Conservation (phyloP, 2,329 filamentous ascomycete species). For the Aureobasidium namibiae region DNA sequence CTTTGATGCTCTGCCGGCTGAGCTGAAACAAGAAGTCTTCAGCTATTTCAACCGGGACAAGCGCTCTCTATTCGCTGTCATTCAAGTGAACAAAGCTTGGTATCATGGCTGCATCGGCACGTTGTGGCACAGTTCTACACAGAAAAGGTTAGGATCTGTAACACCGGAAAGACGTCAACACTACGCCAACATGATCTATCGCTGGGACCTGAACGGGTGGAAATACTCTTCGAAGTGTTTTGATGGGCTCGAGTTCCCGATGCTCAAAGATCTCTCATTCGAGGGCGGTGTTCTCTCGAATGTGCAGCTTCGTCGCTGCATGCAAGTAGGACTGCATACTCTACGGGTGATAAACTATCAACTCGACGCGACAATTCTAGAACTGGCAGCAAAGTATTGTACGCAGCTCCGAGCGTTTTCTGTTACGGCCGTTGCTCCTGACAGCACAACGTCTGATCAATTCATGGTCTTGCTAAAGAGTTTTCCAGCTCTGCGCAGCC, state of each 20-base stretch:
- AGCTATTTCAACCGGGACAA: background rate
- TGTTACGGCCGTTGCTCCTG: too few species aligned
- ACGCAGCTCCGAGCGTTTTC: background rate
- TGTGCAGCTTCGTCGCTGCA: background rate
- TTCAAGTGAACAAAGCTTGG: background rate
- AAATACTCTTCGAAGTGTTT: background rate
- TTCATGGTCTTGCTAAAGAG: background rate
- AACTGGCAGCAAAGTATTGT: background rate
- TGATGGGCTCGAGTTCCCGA: background rate
- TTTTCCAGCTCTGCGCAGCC: background rate
- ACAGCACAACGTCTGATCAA: too few species aligned
- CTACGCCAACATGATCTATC: background rate
- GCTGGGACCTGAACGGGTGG: background rate
- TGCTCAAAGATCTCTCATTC: background rate
- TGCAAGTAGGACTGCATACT: background rate
- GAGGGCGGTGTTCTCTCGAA: background rate
- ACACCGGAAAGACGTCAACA: background rate
- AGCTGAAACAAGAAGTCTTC: background rate
- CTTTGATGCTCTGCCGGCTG: background rate
- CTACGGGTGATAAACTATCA: background rate
- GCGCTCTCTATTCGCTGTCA: background rate
- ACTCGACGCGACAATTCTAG: background rate
- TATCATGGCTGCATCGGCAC: background rate
- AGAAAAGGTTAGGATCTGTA: background rate
- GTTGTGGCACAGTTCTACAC: background rate